These are phyloP conservation scores for Tanacetum coccineum DNA, from an alignment of 129 eudicot genomes.

Conservation along the genomic window DNA sequence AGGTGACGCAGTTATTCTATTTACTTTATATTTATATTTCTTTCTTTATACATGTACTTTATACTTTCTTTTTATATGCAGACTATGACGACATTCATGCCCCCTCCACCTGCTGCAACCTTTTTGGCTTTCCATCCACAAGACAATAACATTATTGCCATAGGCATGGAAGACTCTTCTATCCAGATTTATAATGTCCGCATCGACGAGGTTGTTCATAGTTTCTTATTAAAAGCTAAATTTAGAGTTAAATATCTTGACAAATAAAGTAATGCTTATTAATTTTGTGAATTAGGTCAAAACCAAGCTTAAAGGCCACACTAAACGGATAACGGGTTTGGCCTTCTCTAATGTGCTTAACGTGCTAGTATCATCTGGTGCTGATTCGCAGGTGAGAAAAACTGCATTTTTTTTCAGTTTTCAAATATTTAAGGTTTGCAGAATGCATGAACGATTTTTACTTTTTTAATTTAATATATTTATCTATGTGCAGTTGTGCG, in stretches of 20 bases:
- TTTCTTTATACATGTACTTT: neutral
- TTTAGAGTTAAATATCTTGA: neutral
- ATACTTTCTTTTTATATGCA: constrained; percentile 24
- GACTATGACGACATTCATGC: constrained; percentile 94
- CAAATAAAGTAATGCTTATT: constrained; percentile 3
- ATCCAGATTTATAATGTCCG: neutral
- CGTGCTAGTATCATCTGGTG: constrained; percentile 86
- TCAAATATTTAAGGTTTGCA: neutral
- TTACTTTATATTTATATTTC: too few species aligned
- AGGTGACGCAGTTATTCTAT: constrained; percentile 32
- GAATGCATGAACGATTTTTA: neutral
- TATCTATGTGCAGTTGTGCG: constrained; percentile 55
- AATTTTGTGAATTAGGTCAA: neutral
- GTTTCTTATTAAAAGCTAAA: neutral
- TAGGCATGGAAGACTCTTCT: neutral
- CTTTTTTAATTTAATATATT: neutral
- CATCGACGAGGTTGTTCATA: neutral
- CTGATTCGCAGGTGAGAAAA: constrained; percentile 79
- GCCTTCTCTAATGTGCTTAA: constrained; percentile 78
- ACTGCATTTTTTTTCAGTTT: neutral
- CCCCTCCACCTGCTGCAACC: constrained; percentile 93
- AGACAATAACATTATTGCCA: neutral
- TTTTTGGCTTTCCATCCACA: constrained; percentile 24
- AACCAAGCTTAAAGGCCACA: neutral
- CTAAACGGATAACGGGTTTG: constrained; percentile 38